Percentiles rank a stretch among this genome's conserved stretches.
These are phyloP conservation scores for Candida frijolesensis DNA, from an alignment of 1,139 yeast species.

Conservation along the genomic window DNA sequence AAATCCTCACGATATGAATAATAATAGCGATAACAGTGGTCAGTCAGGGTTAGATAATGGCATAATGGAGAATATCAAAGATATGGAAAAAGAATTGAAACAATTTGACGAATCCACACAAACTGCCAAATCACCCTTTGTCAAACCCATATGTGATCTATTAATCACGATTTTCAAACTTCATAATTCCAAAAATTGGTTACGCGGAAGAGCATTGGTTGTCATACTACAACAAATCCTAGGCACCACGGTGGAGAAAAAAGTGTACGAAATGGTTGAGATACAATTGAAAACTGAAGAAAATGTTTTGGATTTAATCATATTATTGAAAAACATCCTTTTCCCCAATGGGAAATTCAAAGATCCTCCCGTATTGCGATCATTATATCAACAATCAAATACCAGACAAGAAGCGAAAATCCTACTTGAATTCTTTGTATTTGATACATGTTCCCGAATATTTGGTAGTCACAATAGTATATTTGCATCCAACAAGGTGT, in stretches of 20 bases:
- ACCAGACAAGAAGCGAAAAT: constrained; percentile 62
- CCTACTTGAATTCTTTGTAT: constrained; percentile 57
- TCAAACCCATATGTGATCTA: constrained; percentile 81
- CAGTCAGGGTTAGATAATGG: constrained; percentile 7
- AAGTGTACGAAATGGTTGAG: constrained; percentile 47
- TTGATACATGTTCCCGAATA: constrained; percentile 69
- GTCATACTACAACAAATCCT: constrained; percentile 81
- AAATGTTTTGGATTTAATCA: constrained; percentile 48
- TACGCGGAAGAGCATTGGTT: constrained; percentile 81
- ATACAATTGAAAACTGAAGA: constrained; percentile 45
- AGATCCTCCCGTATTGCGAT: constrained; percentile 47
- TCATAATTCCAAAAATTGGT: constrained; percentile 69
- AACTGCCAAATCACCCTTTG: constrained; percentile 41
- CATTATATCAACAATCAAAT: constrained; percentile 52
- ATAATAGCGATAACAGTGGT: background rate
- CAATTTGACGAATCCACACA: constrained; percentile 32
- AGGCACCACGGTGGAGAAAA: constrained; percentile 86
- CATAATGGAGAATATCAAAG: constrained; percentile 36
- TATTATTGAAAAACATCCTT: constrained; percentile 45
- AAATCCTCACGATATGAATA: background rate
- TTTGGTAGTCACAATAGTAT: constrained; percentile 71
- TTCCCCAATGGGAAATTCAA: constrained; percentile 69
- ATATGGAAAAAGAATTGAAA: constrained; percentile 45
- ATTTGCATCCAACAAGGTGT: constrained; percentile 61
- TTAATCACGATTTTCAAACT: constrained; percentile 71